Conservation (phyloP, 768 basidiomycete species). For the Daedaleopsis sinensis region DNA sequence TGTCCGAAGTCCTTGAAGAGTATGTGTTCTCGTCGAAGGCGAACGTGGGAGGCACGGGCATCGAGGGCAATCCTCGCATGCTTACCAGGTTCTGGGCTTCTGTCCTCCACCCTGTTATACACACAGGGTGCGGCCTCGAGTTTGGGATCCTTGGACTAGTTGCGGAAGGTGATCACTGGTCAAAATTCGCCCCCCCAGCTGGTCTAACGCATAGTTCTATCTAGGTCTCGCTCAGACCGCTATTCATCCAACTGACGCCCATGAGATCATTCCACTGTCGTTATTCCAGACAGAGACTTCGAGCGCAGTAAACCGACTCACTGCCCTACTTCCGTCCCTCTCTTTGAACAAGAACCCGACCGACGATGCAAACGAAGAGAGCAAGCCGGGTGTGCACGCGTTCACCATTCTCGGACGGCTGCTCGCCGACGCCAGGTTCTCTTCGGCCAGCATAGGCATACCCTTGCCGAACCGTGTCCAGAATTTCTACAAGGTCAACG, state of each 20-base stretch:
- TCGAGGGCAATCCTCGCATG: slow-evolving; percentile 51
- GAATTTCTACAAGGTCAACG: slow-evolving; percentile 17
- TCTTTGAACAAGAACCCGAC: neutral
- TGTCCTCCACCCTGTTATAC: slow-evolving; percentile 66
- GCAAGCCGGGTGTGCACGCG: slow-evolving; percentile 39
- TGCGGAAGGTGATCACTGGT: slow-evolving; percentile 53
- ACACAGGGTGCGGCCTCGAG: slow-evolving; percentile 64
- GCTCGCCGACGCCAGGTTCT: slow-evolving; percentile 46
- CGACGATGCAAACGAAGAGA: neutral
- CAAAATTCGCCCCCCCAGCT: neutral
- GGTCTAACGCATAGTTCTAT: neutral
- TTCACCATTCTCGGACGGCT: slow-evolving; percentile 59
- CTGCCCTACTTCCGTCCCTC: slow-evolving; percentile 13
- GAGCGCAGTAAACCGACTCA: slow-evolving; percentile 1
- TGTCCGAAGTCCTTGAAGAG: slow-evolving; percentile 51
- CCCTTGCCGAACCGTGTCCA: neutral
- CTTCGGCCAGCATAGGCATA: slow-evolving; percentile 11
- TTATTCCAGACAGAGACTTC: slow-evolving; percentile 22
- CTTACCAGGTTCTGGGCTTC: slow-evolving; percentile 57
- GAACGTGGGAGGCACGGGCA: slow-evolving; percentile 21
- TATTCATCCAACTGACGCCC: slow-evolving; percentile 44
- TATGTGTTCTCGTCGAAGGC: slow-evolving; percentile 54
- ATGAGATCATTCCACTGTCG: slow-evolving; percentile 35
- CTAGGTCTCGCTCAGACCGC: slow-evolving; percentile 58
- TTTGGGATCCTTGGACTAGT: slow-evolving; percentile 61